Conservation (phyloP, 2,329 filamentous ascomycete species). For the Didymella sp. region DNA sequence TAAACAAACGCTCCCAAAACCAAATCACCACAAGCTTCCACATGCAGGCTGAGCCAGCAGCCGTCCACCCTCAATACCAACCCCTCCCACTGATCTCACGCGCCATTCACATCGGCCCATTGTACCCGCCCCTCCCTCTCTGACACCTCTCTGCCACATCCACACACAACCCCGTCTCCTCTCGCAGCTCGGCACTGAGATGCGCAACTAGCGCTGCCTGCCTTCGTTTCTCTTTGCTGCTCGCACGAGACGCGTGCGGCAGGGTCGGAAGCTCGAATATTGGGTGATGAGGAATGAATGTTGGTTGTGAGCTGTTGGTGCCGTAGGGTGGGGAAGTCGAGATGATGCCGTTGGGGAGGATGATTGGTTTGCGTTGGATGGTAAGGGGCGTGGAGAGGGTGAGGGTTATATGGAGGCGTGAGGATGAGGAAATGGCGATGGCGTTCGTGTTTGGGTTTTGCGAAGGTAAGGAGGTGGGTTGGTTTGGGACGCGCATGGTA, state of each 20-base stretch:
- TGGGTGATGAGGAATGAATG: conserved; percentile 4
- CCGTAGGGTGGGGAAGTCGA: not conserved
- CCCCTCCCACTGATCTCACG: too few species aligned
- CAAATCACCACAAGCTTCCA: too few species aligned
- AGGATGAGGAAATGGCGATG: conserved; percentile 1
- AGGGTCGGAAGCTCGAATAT: not conserved
- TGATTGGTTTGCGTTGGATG: not conserved
- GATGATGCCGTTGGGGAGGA: conserved; percentile 3
- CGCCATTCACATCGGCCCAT: not conserved
- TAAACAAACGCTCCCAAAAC: not conserved
- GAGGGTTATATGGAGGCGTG: conserved; percentile 1
- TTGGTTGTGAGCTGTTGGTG: not conserved
- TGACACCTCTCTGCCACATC: not conserved
- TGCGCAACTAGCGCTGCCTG: conserved; percentile 4
- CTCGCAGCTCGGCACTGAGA: not conserved
- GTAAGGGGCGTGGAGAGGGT: not conserved
- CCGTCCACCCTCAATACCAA: not conserved
- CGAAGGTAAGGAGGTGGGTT: not conserved
- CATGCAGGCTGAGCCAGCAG: not conserved
- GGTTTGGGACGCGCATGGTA: not conserved
- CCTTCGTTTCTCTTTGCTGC: not conserved
- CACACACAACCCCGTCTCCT: not conserved
- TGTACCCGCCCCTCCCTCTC: not conserved
- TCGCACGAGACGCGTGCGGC: not conserved
- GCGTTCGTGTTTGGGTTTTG: not conserved